Evolutionary conservation across 23 red algal genomes (phyloP), one percentile per base, ranked within the genome.

Genomic region (Gracilaria gracilis): DNA sequence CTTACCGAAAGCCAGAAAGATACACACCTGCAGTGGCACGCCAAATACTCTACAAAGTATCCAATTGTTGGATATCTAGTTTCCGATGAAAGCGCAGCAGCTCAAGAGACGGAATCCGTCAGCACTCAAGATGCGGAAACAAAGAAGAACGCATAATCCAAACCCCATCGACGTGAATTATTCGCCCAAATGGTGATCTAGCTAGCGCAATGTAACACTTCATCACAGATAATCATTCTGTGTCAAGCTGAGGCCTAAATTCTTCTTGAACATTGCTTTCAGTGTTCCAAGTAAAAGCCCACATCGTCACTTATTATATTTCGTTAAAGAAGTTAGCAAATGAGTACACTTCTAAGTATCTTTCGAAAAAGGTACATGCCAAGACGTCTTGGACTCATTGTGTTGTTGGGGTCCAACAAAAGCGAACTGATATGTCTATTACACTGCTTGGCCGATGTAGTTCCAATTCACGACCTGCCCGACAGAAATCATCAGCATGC

Each of bases 11-110:
- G 57, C 39, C 87, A 99, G 87, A 81, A 89, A 75, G 97, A 99
- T 65, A 88, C 90, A 19, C 89, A 96, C 24, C 77, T 81, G 42
- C 83, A 93, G 50, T 99, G 97, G 97, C 93, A 96, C 73, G 65
- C 73, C 33, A 95, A 96, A 75, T 99, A 93, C 35, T 48, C 77
- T 38, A 48, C 76, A 50, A 99, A 99, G 58, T 99, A 99, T 57
- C 88, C 94, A 21, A 81, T 95, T 25, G 95, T 96, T 33, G 97
- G 97, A 14, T 77, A 88, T 29, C 92, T 99, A 40, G 86, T 96
- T 9, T 9, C 65, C 29, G 74, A 96, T 53, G 82, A 62, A 51
- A 36, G 55, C 44, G 40, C 55, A 16, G 48, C 72, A 40, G 35
- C 21, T 74, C 40, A 47, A 19, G 80, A 57, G 23, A 65, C 70